phyloP scores from a whole-genome alignment of 176 grass and related monocot species.

The Carex cristatella region DNA sequence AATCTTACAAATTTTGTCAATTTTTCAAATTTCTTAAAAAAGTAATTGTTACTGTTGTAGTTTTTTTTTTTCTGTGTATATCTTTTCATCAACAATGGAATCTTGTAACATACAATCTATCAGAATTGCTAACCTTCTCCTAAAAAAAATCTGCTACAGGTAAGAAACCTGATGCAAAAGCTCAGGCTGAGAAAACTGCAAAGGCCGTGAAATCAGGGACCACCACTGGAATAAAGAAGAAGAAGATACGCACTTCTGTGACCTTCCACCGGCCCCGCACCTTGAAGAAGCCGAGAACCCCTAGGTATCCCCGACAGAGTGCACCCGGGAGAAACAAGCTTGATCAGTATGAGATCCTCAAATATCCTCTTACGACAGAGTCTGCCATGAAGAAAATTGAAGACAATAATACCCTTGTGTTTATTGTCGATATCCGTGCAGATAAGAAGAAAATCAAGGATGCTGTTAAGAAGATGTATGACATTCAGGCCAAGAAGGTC shows the following conservation, averaged over 20 bases:
- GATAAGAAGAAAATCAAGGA: slow-evolving; percentile 89
- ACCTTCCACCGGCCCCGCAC: slow-evolving; percentile 72
- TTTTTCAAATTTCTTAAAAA: background rate
- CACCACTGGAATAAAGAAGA: slow-evolving; percentile 35
- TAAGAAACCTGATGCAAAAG: slow-evolving; percentile 43
- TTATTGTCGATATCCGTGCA: slow-evolving; percentile 62
- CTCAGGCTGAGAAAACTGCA: slow-evolving; percentile 61
- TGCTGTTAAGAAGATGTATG: slow-evolving; percentile 74
- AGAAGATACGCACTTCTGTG: slow-evolving; percentile 62
- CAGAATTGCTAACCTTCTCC: background rate
- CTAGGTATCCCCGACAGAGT: slow-evolving; percentile 59
- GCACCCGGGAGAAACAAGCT: slow-evolving; percentile 63
- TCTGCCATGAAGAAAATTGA: slow-evolving; percentile 87
- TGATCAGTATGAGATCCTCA: slow-evolving; percentile 67
- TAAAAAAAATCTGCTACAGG: background rate
- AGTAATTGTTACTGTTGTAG: background rate
- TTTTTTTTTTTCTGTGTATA: background rate
- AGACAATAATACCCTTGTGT: slow-evolving; percentile 74
- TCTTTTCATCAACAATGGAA: background rate
- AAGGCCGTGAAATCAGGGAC: slow-evolving; percentile 63
- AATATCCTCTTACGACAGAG: slow-evolving; percentile 68
- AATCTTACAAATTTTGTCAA: too few relatives aligned
- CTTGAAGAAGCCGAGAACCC: slow-evolving; percentile 49
- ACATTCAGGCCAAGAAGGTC: slow-evolving; percentile 77
- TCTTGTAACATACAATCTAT: background rate